Percentiles rank a stretch among this genome's conserved stretches.
phyloP scores from a whole-genome alignment of 2,329 filamentous ascomycete genomes.

The Cordyceps javanica region DNA sequence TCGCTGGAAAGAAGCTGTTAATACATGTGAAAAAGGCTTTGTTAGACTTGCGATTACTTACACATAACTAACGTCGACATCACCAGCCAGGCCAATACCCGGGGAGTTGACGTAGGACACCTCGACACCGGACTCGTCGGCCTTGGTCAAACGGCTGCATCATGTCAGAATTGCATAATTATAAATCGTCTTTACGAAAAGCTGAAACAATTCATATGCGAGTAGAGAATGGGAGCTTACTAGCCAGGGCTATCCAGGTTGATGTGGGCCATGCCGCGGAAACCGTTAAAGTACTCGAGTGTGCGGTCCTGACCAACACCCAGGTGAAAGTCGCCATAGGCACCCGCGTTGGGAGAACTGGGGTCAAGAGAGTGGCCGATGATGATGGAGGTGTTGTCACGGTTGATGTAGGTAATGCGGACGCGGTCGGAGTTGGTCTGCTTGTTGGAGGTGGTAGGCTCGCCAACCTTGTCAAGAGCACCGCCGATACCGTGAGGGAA shows the following conservation, averaged over 20 bases:
- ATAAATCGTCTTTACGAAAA: no score
- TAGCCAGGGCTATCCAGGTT: neutral
- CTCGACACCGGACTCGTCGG: conserved; percentile 3
- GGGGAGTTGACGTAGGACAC: neutral
- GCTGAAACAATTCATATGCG: no score
- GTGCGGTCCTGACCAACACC: neutral
- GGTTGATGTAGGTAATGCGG: conserved; percentile 6
- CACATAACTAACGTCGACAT: conserved; percentile 4
- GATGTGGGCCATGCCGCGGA: neutral
- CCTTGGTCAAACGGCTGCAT: neutral
- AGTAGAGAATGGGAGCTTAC: neutral
- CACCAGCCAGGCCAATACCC: neutral
- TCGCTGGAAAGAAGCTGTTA: neutral
- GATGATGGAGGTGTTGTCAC: conserved; percentile 3
- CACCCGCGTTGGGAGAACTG: neutral
- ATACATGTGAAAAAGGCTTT: no score
- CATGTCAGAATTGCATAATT: no score
- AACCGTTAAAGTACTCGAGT: neutral
- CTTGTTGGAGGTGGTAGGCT: neutral
- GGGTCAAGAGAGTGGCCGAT: neutral
- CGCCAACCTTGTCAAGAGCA: conserved; percentile 1
- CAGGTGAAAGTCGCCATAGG: conserved; percentile 1
- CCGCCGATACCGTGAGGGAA: conserved; percentile 1
- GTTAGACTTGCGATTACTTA: neutral
- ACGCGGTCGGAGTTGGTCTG: neutral